Evolutionary conservation across 257 asterid genomes (phyloP), one percentile per base, ranked within the genome.

Genomic region (Plantago major): DNA sequence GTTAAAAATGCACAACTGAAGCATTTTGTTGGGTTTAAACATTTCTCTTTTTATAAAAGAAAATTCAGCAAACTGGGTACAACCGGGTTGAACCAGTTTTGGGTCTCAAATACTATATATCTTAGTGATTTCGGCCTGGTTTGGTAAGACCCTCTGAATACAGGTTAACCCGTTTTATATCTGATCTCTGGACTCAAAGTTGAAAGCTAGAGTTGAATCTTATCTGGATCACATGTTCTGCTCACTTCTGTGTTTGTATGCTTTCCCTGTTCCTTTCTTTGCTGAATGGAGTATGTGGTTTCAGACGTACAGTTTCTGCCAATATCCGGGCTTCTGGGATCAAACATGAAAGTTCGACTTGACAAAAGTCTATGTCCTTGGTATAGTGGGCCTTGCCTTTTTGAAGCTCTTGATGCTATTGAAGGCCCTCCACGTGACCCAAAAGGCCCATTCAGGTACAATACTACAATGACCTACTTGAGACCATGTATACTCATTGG

Each of bases 301-400:
- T 60, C 84, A 93, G 99, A 89, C 58, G 99, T 93, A 60, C 84
- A 73, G 70, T 93, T 93, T 77, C 94, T 93, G 60, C 97, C 99
- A 16, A 82, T 93, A 67, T 93, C 97, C 74, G 97, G 90, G 48
- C 96, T 93, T 58, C 12, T 77, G 60, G 97, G 99, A 58, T 13
- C 80, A 71, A 93, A 93, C 67, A 80, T 93, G 94, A 74, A 89
- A 71, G 74, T 77, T 57, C 69, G 88, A 71, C 11, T 87, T 66
- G 96, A 79, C 40, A 79, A 66, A 65, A 76, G 76, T 55, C 9
- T 73, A 15, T 93, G 99, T 64, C 70, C 94, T 10, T 89, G 99
- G 99, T 93, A 90, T 88, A 51, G 75, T 55, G 99, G 99, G 52
- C 80, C 87, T 13, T 89, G 95, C 77, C 91, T 93, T 66, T 87